Conservation (phyloP, 495 filamentous ascomycete genomes). For the Lasiosphaeris hirsuta region DNA sequence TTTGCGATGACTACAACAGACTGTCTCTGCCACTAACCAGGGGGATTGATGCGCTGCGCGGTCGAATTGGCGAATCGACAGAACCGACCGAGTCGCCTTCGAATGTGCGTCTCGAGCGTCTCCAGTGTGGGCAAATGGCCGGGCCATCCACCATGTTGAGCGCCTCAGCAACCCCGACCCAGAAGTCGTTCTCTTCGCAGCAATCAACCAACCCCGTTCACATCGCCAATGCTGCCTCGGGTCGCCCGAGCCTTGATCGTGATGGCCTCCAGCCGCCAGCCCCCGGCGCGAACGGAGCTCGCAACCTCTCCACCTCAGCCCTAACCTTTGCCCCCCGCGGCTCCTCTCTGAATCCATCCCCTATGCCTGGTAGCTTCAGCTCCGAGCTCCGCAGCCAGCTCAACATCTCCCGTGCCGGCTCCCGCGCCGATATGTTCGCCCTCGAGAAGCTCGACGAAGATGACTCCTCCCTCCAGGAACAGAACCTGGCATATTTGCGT, state of each 20-base stretch:
- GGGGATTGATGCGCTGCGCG: conserved; percentile 12
- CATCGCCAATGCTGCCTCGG: conserved; percentile 18
- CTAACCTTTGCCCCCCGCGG: conserved; percentile 60
- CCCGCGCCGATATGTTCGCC: conserved; percentile 61
- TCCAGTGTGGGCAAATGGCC: conserved; percentile 46
- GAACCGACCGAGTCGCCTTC: conserved; percentile 12
- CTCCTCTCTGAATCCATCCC: conserved; percentile 61
- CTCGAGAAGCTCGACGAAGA: conserved; percentile 64
- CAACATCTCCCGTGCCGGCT: conserved; percentile 62
- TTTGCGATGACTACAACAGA: conserved; percentile 7
- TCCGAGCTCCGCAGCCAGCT: conserved; percentile 78
- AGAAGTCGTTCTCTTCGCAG: conserved; percentile 61
- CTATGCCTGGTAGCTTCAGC: conserved; percentile 88
- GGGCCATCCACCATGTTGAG: conserved; percentile 57
- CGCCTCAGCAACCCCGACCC: conserved; percentile 67
- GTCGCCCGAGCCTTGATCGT: conserved; percentile 46
- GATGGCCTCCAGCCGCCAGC: conserved; percentile 50
- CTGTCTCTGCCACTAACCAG: conserved; percentile 6
- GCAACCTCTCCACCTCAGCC: conserved; percentile 58
- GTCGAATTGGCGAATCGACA: conserved; percentile 22
- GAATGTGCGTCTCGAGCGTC: conserved; percentile 29
- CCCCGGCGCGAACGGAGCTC: conserved; percentile 29
- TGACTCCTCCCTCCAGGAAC: conserved; percentile 60
- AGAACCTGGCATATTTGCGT: conserved; percentile 67
- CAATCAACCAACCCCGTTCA: conserved; percentile 41